These are phyloP conservation scores for Meyerozyma athensensis DNA, from an alignment of 1,139 yeast genomes.

Conservation along the genomic window DNA sequence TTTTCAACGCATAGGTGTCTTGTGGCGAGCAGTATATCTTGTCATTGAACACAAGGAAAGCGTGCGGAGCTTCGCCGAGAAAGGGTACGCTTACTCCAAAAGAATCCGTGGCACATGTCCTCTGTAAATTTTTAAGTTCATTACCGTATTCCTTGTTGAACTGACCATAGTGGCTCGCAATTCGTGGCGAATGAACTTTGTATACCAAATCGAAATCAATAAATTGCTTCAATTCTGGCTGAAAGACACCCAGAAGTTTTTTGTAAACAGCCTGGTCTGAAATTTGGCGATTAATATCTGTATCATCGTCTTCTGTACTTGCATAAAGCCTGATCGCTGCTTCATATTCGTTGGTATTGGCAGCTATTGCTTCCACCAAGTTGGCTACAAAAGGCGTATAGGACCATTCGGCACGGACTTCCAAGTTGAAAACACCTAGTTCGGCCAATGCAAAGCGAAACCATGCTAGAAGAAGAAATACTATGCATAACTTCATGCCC, in stretches of 20 bases:
- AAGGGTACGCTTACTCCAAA: slow-evolving; percentile 24
- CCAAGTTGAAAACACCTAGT: slow-evolving; percentile 5
- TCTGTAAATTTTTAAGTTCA: slow-evolving; percentile 13
- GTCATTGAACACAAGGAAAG: slow-evolving; percentile 54
- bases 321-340: slow-evolving; percentile 27
- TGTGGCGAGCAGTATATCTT: slow-evolving; percentile 58
- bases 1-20: slow-evolving; percentile 65
- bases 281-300: not conserved
- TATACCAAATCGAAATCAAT: slow-evolving; percentile 51
- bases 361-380: slow-evolving; percentile 52
- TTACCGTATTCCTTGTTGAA: slow-evolving; percentile 32
- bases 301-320: not conserved
- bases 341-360: slow-evolving; percentile 45
- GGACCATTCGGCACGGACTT: slow-evolving; percentile 25
- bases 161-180: slow-evolving; percentile 58
- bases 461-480: not conserved
- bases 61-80: slow-evolving; percentile 18
- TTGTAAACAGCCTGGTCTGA: slow-evolving; percentile 10
- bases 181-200: slow-evolving; percentile 54
- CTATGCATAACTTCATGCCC: not conserved
- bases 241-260: slow-evolving; percentile 28
- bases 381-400: slow-evolving; percentile 42
- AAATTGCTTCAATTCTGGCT: slow-evolving; percentile 22
- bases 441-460: not conserved
- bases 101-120: slow-evolving; percentile 29